These are phyloP conservation scores for Pseudogymnoascus sp. DNA, from an alignment of 2,329 filamentous ascomycete species.

Conservation along the genomic window DNA sequence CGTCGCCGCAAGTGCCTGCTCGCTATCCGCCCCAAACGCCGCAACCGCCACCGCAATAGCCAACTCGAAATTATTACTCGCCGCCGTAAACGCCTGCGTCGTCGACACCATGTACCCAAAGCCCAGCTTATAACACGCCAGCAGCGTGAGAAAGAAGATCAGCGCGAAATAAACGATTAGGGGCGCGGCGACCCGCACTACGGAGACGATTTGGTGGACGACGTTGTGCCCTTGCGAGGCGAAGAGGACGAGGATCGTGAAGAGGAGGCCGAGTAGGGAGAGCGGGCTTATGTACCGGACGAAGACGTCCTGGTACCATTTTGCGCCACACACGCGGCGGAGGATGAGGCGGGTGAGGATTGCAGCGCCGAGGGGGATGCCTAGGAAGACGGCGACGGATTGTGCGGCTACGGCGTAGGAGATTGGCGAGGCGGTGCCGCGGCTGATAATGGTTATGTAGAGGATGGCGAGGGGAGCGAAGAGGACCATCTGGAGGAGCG, in stretches of 20 bases:
- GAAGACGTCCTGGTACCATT: constrained; percentile 63
- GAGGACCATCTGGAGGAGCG: constrained; percentile 65
- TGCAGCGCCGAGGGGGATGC: constrained; percentile 73
- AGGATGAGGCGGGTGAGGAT: constrained; percentile 65
- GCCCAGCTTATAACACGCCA: constrained; percentile 54
- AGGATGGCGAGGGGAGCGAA: constrained; percentile 59
- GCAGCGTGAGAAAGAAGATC: constrained; percentile 65
- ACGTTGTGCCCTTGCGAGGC: constrained; percentile 71
- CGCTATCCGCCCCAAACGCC: constrained; percentile 67
- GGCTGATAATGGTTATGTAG: constrained; percentile 63
- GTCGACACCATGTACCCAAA: constrained; percentile 64
- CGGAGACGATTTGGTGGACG: constrained; percentile 75
- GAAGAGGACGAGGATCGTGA: constrained; percentile 81
- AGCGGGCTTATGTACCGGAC: constrained; percentile 62
- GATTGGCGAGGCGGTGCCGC: constrained; percentile 29
- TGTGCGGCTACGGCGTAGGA: neutral
- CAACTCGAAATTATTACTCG: constrained; percentile 89
- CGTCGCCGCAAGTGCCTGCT: constrained; percentile 74
- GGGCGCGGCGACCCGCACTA: constrained; percentile 73
- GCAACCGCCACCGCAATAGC: constrained; percentile 81
- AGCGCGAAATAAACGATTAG: constrained; percentile 72
- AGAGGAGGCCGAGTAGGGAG: constrained; percentile 75
- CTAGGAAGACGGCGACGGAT: constrained; percentile 54
- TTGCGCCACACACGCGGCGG: constrained; percentile 43
- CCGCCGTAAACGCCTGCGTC: constrained; percentile 81